Evolutionary conservation across 2,329 filamentous ascomycete genomes (phyloP), one percentile per base, ranked within the genome.

Genomic region (Xylariaceae sp.): DNA sequence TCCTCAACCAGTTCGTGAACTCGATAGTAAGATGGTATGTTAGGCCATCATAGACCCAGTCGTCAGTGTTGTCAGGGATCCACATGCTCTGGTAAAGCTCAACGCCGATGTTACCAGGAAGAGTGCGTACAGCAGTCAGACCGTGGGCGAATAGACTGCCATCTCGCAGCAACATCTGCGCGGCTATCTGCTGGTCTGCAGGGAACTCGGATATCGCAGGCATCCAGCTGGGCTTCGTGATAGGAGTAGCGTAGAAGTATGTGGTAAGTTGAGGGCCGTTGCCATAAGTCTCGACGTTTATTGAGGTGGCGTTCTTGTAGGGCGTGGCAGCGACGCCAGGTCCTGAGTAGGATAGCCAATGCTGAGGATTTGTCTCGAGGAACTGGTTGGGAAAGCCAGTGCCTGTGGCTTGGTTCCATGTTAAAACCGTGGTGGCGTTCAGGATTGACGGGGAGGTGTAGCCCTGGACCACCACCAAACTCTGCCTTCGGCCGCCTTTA

Each of bases 21-120:
- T 44, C 42, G 20, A 44, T 35, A 6, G 42, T 43, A 36, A 48
- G 22, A 19, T 43, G 37, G 22, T 41, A 19, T 22, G 37, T 34
- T 17, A 29, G 14, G 8, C 44, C 44, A 12, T n/a, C 21, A 4
- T 25, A 29, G 10, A 44, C 42, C 14, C 21, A 29, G 7, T 6
- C 42, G 12, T 33, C 34, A 7, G 35, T 32, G 35, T 35, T 44
- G 14, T 44, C 42, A 17, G 44, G 44, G 8, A 46, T 22, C 29
- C 33, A 46, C 29, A 46, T 46, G 16, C 37, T 38, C 32, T 46
- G 38, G 22, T 41, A 41, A n/a, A 46, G 20, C 44, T 46, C 44
- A 11, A 46, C 44, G 22, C 44, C 44, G 11, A 12, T 19, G 7
- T 33, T 38, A 33, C 22, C 38, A 12, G 37, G 37, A 27, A 46